Conservation (phyloP, 164 flowering plant species). For the Cinnamomum chago region DNA sequence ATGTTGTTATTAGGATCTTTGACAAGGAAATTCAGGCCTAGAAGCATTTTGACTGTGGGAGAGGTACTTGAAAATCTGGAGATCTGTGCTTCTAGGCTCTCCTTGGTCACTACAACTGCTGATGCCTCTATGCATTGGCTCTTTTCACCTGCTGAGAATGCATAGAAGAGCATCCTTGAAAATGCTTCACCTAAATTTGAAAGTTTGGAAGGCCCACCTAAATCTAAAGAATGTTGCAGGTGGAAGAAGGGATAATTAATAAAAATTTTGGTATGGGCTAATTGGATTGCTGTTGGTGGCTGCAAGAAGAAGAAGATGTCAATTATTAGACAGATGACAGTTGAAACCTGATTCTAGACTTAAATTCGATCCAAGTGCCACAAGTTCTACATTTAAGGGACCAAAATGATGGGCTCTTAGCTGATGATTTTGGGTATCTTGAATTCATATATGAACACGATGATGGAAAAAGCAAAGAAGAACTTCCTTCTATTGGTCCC, state of each 20-base stretch:
- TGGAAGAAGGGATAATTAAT: slow-evolving; percentile 23
- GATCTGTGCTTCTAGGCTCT: slow-evolving; percentile 18
- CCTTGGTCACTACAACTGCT: slow-evolving; percentile 35
- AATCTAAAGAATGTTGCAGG: slow-evolving; percentile 6
- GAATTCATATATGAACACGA: slow-evolving; percentile 17
- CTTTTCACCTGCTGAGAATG: slow-evolving; percentile 40
- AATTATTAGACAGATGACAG: slow-evolving; percentile 5
- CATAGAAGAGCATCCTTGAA: slow-evolving; percentile 11
- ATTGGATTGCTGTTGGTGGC: slow-evolving; percentile 60
- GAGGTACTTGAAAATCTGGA: slow-evolving; percentile 19
- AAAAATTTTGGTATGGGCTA: slow-evolving; percentile 65
- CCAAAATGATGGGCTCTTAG: slow-evolving; percentile 14
- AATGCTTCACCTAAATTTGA: slow-evolving; percentile 20
- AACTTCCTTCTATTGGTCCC: slow-evolving; percentile 14
- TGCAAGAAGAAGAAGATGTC: slow-evolving; percentile 58
- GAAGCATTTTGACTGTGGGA: slow-evolving; percentile 63
- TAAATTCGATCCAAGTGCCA: slow-evolving; percentile 8
- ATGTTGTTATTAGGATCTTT: slow-evolving; percentile 47
- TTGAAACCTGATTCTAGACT: slow-evolving; percentile 11
- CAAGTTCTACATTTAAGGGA: slow-evolving; percentile 6
- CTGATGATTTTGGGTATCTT: slow-evolving; percentile 14
- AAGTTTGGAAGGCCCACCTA: not conserved
- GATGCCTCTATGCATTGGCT: slow-evolving; percentile 76
- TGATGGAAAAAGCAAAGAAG: slow-evolving; percentile 20
- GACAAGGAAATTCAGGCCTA: slow-evolving; percentile 76